Conservation (phyloP, 1,284 basidiomycete genomes). For the Boletus austroedulis region DNA sequence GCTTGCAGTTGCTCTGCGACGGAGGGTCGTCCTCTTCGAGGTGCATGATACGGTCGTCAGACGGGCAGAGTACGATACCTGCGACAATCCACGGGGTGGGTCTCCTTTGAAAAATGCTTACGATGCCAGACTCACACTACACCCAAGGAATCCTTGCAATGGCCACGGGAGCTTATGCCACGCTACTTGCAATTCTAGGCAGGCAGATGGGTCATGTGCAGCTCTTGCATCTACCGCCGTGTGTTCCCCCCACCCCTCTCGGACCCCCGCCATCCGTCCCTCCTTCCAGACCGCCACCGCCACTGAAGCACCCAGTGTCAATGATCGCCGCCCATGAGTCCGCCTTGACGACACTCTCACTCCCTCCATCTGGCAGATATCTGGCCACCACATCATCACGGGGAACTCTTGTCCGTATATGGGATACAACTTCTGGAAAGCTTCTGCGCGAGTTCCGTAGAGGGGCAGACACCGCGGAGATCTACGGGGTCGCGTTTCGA, state of each 20-base stretch:
- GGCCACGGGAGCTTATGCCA: conserved; percentile 73
- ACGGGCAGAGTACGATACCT: conserved; percentile 85
- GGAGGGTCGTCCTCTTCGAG: conserved; percentile 79
- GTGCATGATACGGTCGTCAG: conserved; percentile 59
- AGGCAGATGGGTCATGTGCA: conserved; percentile 90
- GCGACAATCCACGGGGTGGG: conserved; percentile 83
- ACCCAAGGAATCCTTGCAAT: conserved; percentile 76
- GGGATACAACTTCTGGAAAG: conserved; percentile 78
- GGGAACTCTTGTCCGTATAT: conserved; percentile 87
- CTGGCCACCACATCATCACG: conserved; percentile 83
- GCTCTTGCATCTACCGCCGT: conserved; percentile 81
- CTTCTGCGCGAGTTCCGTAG: conserved; percentile 80
- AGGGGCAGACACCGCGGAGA: conserved; percentile 88
- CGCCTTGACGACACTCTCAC: conserved; percentile 73
- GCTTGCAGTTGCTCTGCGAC: conserved; percentile 79
- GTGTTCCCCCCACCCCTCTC: conserved; percentile 41
- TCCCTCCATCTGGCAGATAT: conserved; percentile 75
- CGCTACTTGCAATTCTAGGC: conserved; percentile 84
- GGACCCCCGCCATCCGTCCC: conserved; percentile 33
- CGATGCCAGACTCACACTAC: conserved; percentile 7
- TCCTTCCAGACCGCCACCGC: conserved; percentile 51
- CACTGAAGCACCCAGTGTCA: conserved; percentile 64
- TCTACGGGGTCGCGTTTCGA: conserved; percentile 83
- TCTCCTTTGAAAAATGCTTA: conserved; percentile 8
- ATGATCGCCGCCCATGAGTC: conserved; percentile 87